A percentile compares a stretch with the other conserved stretches of the same genome.
Conservation (phyloP, 495 filamentous ascomycete species). For the Lepidopterella palustris region DNA sequence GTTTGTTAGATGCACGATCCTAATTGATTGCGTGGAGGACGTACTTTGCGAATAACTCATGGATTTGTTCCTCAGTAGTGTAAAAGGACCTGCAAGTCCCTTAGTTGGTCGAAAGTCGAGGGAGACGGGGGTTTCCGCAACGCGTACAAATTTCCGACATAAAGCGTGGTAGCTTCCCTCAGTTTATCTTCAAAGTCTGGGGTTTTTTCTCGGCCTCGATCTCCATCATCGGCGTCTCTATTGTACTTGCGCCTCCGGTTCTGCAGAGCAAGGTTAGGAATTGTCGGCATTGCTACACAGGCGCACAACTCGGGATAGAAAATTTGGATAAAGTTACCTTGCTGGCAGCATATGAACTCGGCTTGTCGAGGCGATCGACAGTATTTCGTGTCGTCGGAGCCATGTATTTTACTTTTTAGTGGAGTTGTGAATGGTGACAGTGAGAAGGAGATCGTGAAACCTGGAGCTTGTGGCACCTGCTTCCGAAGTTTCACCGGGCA, state of each 20-base stretch:
- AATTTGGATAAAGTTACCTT: slow-evolving; percentile 49
- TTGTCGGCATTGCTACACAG: background rate
- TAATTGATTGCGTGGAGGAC: slow-evolving; percentile 12
- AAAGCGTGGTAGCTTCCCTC: slow-evolving; percentile 85
- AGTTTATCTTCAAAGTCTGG: slow-evolving; percentile 58
- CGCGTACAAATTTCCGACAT: slow-evolving; percentile 90
- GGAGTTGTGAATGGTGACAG: background rate
- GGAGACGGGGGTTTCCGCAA: background rate
- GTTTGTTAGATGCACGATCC: background rate
- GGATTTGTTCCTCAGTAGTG: slow-evolving; percentile 98
- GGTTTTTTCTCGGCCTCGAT: slow-evolving; percentile 41
- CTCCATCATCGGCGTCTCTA: slow-evolving; percentile 50
- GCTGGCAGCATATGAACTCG: slow-evolving; percentile 78
- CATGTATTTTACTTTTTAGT: slow-evolving; percentile 24
- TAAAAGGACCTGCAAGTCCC: slow-evolving; percentile 76
- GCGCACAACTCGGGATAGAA: background rate
- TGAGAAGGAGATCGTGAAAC: background rate
- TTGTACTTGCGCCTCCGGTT: slow-evolving; percentile 61
- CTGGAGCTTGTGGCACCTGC: background rate
- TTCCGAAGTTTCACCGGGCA: slow-evolving; percentile 5
- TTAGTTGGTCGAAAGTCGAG: slow-evolving; percentile 32
- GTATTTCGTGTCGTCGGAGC: slow-evolving; percentile 47
- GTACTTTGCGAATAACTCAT: slow-evolving; percentile 89
- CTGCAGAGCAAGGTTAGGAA: slow-evolving; percentile 37
- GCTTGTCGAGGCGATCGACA: slow-evolving; percentile 79